Evolutionary conservation across 148 eudicot genomes (phyloP), one percentile per base, ranked within the genome.

Genomic region (Spergularia marina): DNA sequence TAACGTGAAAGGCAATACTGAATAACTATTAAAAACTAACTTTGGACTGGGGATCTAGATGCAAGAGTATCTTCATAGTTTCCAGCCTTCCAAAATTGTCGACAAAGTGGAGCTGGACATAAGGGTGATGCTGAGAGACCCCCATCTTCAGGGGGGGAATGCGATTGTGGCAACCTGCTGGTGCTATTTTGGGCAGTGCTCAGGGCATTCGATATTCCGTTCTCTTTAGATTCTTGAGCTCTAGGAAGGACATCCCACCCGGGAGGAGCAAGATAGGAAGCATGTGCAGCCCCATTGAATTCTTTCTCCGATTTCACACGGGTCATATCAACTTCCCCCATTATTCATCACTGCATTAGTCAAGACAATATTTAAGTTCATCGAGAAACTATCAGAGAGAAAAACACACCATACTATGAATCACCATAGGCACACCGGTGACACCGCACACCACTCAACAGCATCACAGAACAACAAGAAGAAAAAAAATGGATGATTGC

Each of bases 61-160:
- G 76, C 76, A 80, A 82, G 79, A 55, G 73, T 72, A 36, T 87
- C 86, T 10, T 89, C 85, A 76, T 91, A 93, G 80, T 85, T 80
- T 76, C 96, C 96, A 79, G 96, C 90, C 83, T 81, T 91, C 98
- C 98, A 93, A 76, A 93, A 93, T 68, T 91, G 96, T 54, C 96
- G 92, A 77, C 94, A 89, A 69, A 93, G 64, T 21, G 98, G 92
- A 36, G 92, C 96, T 44, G 94, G 84, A 75, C 86, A 81, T 63
- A 86, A 56, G 60, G 88, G 82, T 53, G 90, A 84, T 25, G 84
- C 74, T 44, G 90, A 82, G 75, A 75, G 85, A 86, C 82, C 81
- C 16, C 81, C 67, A 68, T 88, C 85, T 71, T 87, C 87, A 71
- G 64, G 68, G 60, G 85, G 78, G 52, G 83, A 78, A 52, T 59